These are phyloP conservation scores for Blastobotrys parvus DNA, from an alignment of 805 yeast species.

Conservation along the genomic window DNA sequence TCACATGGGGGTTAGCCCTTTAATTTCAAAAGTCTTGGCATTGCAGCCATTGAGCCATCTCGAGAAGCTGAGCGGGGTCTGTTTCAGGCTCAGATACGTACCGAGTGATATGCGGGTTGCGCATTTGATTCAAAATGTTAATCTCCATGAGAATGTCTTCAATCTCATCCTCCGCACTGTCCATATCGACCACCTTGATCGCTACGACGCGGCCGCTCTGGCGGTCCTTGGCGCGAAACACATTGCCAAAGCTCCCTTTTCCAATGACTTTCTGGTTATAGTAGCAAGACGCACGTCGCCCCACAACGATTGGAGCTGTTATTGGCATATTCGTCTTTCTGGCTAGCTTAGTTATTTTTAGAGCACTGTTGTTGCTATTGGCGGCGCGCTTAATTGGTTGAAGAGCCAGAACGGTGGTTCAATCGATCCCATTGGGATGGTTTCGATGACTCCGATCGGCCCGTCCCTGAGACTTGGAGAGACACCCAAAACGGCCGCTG, in stretches of 20 bases:
- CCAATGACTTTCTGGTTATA: slow-evolving; percentile 14
- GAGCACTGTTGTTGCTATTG: too few relatives aligned
- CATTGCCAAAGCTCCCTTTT: slow-evolving; percentile 21
- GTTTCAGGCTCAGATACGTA: slow-evolving; percentile 4
- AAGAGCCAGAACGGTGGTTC: too few relatives aligned
- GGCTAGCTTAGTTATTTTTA: too few relatives aligned
- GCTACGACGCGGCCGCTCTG: slow-evolving; percentile 51
- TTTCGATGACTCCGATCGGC: too few relatives aligned
- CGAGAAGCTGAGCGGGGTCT: too few relatives aligned
- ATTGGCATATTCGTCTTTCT: too few relatives aligned
- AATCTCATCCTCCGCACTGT: slow-evolving; percentile 69
- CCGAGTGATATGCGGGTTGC: slow-evolving; percentile 58
- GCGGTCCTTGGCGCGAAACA: slow-evolving; percentile 22
- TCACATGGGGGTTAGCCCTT: background rate
- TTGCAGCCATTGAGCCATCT: too few relatives aligned
- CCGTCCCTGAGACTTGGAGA: too few relatives aligned
- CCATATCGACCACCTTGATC: slow-evolving; percentile 77
- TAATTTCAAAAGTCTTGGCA: background rate
- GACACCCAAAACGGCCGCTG: too few relatives aligned
- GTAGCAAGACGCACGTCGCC: background rate
- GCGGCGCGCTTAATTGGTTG: too few relatives aligned
- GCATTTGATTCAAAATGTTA: slow-evolving; percentile 57
- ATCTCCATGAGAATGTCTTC: slow-evolving; percentile 68
- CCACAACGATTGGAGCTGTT: too few relatives aligned
- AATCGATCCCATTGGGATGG: too few relatives aligned